Conservation (phyloP, 2,329 filamentous ascomycete species). For the Aulographum hederae region DNA sequence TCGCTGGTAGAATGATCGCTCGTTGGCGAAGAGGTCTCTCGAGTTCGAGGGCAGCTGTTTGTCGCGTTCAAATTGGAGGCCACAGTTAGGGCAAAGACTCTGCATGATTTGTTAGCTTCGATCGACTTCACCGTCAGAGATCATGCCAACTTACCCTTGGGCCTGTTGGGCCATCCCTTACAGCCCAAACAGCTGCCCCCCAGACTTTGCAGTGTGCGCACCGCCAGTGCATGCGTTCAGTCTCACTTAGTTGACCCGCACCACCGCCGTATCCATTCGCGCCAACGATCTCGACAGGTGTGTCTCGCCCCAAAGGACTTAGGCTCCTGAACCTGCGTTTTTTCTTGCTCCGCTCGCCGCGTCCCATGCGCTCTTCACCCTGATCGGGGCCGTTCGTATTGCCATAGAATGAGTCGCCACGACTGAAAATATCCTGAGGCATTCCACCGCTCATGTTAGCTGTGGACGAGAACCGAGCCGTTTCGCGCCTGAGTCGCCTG, state of each 20-base stretch:
- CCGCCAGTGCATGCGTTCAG: conserved; percentile 66
- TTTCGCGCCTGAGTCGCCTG: conserved; percentile 70
- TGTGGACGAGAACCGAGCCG: conserved; percentile 77
- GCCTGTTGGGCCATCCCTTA: conserved; percentile 75
- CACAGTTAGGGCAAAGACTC: conserved; percentile 88
- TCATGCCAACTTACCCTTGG: conserved; percentile 45
- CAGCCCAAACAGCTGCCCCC: conserved; percentile 86
- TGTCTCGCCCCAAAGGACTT: conserved; percentile 66
- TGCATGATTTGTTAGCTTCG: conserved; percentile 16
- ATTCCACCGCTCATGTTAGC: conserved; percentile 57
- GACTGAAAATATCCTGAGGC: conserved; percentile 36
- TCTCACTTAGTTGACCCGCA: conserved; percentile 33
- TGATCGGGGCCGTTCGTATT: conserved; percentile 35
- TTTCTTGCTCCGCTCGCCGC: conserved; percentile 87
- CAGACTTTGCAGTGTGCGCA: conserved; percentile 77
- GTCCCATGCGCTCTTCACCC: conserved; percentile 65
- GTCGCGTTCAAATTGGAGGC: conserved; percentile 73
- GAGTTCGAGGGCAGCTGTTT: conserved; percentile 65
- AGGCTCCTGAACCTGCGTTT: conserved; percentile 82
- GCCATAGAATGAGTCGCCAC: no score
- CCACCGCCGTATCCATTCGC: conserved; percentile 49
- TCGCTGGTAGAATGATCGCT: conserved; percentile 18
- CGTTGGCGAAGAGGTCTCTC: conserved; percentile 43
- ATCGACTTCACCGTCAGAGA: conserved; percentile 4
- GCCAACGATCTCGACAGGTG: conserved; percentile 55